Evolutionary conservation across 495 filamentous ascomycete species (phyloP).

Genomic region (Amniculicola lignicola): DNA sequence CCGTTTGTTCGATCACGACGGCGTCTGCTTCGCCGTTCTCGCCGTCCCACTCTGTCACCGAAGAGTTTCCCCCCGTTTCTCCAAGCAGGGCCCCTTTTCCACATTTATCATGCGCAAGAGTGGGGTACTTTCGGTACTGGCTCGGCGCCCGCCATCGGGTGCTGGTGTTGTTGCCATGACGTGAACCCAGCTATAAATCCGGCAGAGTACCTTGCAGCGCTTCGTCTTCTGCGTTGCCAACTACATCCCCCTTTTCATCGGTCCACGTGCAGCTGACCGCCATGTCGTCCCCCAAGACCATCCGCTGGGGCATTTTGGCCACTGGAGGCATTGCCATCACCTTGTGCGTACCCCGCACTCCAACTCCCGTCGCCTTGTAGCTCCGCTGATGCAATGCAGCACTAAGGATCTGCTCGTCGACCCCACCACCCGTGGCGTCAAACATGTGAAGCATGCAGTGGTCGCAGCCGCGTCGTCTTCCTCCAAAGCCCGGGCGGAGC

Average conservation of each 20-base stretch:
- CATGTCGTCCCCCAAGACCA: constrained; percentile 44
- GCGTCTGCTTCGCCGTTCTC: no score
- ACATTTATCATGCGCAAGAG: constrained; percentile 1
- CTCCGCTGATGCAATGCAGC: constrained; percentile 19
- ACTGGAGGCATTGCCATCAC: constrained; percentile 33
- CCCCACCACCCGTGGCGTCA: constrained; percentile 66
- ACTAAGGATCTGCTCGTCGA: constrained; percentile 78
- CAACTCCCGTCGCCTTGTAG: neutral
- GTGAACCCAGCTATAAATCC: neutral
- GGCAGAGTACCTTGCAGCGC: neutral
- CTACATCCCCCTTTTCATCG: neutral
- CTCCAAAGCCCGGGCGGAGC: constrained; percentile 61
- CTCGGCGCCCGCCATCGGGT: neutral
- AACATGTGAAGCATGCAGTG: constrained; percentile 74
- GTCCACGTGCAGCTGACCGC: neutral
- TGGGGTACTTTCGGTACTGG: neutral
- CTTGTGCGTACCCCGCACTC: constrained; percentile 12
- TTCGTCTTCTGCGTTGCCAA: neutral
- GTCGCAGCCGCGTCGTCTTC: constrained; percentile 80
- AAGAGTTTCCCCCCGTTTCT: no score
- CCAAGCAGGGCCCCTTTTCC: no score
- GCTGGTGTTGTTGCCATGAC: neutral
- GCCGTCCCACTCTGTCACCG: no score
- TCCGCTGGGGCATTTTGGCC: constrained; percentile 73
- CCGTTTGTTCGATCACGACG: no score